phyloP scores from a whole-genome alignment of 441 rosid genomes.

The Gossypium davidsonii region DNA sequence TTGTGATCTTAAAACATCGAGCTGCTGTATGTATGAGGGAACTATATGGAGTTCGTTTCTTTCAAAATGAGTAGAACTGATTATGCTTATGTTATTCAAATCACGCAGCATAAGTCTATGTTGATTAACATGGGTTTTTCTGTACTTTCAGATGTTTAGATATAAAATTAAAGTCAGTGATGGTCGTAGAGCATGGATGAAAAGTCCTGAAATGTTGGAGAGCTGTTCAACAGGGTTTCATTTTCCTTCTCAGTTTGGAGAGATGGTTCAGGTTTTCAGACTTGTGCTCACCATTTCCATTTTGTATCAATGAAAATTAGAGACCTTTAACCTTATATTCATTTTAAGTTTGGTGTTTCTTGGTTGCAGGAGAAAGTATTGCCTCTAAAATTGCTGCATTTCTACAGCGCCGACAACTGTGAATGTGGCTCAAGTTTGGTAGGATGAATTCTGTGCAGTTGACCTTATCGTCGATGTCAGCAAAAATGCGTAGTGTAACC shows the following conservation, averaged over 20 bases:
- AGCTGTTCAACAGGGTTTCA: conserved; percentile 77
- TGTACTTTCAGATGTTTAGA: conserved; percentile 55
- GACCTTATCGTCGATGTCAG: conserved; percentile 8
- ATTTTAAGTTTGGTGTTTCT: background rate
- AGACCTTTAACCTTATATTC: background rate
- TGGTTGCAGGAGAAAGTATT: conserved; percentile 52
- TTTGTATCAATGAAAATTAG: background rate
- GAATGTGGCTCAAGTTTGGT: conserved; percentile 6
- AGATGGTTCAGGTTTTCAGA: conserved; percentile 35
- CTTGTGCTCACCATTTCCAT: background rate
- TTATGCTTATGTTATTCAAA: background rate
- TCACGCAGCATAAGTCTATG: background rate
- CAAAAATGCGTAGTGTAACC: conserved; percentile 9
- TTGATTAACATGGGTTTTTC: background rate
- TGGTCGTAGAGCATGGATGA: conserved; percentile 83
- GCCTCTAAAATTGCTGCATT: conserved; percentile 49
- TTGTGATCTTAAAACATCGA: background rate
- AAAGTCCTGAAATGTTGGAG: conserved; percentile 58
- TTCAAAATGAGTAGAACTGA: background rate
- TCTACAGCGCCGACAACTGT: conserved; percentile 49
- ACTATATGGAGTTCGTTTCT: background rate
- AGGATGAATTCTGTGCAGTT: conserved; percentile 8
- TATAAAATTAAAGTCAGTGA: conserved; percentile 67
- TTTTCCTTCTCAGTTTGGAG: conserved; percentile 46
- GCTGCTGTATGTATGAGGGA: background rate